Base-by-base conservation (phyloP, 2,329 filamentous ascomycete species). In the Seiridium cupressi region DNA sequence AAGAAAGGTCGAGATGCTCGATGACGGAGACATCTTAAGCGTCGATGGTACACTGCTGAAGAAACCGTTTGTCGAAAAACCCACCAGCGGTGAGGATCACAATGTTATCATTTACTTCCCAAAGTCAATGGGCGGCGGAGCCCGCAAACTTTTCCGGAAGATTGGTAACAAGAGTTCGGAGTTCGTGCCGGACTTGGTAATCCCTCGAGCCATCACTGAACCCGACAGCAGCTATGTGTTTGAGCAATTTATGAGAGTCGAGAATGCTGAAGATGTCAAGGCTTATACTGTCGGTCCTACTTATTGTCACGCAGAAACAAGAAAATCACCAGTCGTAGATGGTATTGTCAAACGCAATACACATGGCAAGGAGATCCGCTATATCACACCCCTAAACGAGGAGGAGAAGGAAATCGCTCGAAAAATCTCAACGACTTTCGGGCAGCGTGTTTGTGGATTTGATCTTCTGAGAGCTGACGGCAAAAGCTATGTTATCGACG, bases 121-220 rank as follows among this genome's bases (percentile, higher is more conserved):
- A 31, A 90, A 89, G 63, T 90, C 91, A 47, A 85, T 91, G 53
- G 93, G 93, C 3, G 93, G 94, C 53, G 95, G 95, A 61, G 96
- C 93, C 34, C 85, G 96, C 61, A 91, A 94, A 66, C 84, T 99
- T 3, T 99, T 99, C 77, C 86, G 95, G 60, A 99, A 99, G 75
- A 91, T 99, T 69, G 96, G 96, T 69, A 99, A 99, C 82, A 99
- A 99, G 78, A 98, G 94, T 74, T 98, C 94, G 1, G 96, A 99
- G 74, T 96, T 90, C 70, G 90, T 97, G 61, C 84, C 90, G 13
- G 88, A 88, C 9, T 83, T 99, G 61, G 85, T 79, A 13, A 77
- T 91, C 18, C 95, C 95, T 9, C 83, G 93, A 44, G 92, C 89
- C 56, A 89, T 98, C 62, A 89, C 89, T 1, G 92, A 98, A 66